phyloP scores from a whole-genome alignment of 192 early-diverging fungal species.

The Mortierella antarctica region DNA sequence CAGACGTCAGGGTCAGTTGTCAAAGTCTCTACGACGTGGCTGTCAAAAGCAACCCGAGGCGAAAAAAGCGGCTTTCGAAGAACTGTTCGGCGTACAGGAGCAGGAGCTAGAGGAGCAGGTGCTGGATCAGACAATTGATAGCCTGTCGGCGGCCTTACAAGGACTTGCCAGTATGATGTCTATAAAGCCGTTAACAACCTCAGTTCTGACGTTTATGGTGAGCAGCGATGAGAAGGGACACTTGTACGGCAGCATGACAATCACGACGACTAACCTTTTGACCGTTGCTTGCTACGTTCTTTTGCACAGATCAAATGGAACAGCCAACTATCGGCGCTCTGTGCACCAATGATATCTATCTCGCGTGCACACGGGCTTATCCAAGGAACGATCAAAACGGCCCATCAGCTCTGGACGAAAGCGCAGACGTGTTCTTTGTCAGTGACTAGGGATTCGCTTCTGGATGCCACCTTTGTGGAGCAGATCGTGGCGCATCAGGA shows the following conservation, averaged over 20 bases:
- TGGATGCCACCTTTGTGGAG: slow-evolving; percentile 14
- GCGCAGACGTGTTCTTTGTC: no score
- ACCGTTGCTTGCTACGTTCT: neutral
- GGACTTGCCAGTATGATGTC: neutral
- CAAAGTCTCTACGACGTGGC: no score
- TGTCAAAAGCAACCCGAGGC: no score
- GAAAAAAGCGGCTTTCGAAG: neutral
- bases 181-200: neutral
- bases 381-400: slow-evolving; percentile 1
- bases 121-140: slow-evolving; percentile 1
- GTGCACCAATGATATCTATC: slow-evolving; percentile 9
- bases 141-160: neutral
- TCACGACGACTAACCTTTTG: neutral
- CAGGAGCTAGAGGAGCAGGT: slow-evolving; percentile 7
- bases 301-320: slow-evolving; percentile 17
- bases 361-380: neutral
- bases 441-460: neutral
- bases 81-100: slow-evolving; percentile 12
- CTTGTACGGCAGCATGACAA: neutral
- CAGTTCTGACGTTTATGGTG: neutral
- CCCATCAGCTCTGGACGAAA: slow-evolving; percentile 5
- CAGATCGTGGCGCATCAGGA: neutral
- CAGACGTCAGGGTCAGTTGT: neutral
- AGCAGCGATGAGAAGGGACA: neutral
- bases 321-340: slow-evolving; percentile 24